Percentiles rank a stretch among this genome's conserved stretches.
Conservation (phyloP, 148 eudicot species). For the Spergularia marina region DNA sequence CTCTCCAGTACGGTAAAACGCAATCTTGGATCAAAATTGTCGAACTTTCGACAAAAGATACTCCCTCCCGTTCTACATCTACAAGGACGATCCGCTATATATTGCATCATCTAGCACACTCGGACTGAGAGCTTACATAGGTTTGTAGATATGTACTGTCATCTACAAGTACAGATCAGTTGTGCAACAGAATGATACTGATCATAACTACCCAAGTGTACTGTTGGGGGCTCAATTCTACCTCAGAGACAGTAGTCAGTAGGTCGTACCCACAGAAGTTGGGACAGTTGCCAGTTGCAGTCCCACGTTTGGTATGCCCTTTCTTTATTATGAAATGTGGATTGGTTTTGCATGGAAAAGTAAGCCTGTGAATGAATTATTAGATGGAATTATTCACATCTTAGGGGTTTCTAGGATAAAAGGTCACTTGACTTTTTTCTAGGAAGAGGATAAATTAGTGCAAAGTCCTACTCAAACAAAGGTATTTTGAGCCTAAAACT, state of each 20-base stretch:
- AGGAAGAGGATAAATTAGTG: conserved; percentile 2
- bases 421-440: conserved; percentile 20
- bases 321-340: conserved; percentile 8
- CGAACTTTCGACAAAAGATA: too few relatives aligned
- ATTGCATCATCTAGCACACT: too few relatives aligned
- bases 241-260: neutral
- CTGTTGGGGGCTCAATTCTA: neutral
- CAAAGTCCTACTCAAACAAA: neutral
- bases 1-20: too few relatives aligned
- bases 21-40: too few relatives aligned
- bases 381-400: conserved; percentile 20
- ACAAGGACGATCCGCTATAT: too few relatives aligned
- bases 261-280: neutral
- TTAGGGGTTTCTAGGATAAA: conserved; percentile 3
- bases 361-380: neutral
- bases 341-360: conserved; percentile 25
- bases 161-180: too few relatives aligned
- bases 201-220: neutral
- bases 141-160: too few relatives aligned
- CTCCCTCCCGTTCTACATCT: too few relatives aligned
- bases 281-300: conserved; percentile 15
- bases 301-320: conserved; percentile 21
- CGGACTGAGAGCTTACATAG: too few relatives aligned
- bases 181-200: too few relatives aligned
- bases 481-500: neutral